phyloP scores from a whole-genome alignment of 495 filamentous ascomycete species.

The Friedmanniomyces endolithicus region DNA sequence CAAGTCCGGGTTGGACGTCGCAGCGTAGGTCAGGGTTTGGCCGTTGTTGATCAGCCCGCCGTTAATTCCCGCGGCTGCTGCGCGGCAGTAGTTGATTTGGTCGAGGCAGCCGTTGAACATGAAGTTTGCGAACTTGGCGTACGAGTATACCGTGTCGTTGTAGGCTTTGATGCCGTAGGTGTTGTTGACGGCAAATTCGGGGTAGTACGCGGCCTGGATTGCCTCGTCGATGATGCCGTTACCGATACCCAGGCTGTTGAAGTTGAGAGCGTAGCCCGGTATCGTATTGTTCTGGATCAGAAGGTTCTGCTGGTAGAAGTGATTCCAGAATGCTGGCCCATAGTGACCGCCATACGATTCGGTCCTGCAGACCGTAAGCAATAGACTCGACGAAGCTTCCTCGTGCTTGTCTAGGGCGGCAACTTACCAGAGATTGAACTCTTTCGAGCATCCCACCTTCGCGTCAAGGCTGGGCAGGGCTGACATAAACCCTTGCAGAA shows the following conservation, averaged over 20 bases:
- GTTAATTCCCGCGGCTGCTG: neutral
- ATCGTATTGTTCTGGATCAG: constrained; percentile 37
- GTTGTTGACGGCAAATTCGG: constrained; percentile 58
- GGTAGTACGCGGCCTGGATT: constrained; percentile 55
- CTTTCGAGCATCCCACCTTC: constrained; percentile 26
- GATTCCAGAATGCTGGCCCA: constrained; percentile 41
- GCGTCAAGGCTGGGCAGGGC: constrained; percentile 28
- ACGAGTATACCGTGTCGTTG: constrained; percentile 40
- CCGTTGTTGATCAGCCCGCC: neutral
- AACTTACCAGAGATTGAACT: constrained; percentile 44
- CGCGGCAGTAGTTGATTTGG: constrained; percentile 32
- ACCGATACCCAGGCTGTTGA: constrained; percentile 37
- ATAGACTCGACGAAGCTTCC: neutral
- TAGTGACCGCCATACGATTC: constrained; percentile 36
- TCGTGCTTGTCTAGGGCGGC: neutral
- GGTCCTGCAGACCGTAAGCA: constrained; percentile 22
- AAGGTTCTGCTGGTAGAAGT: constrained; percentile 50
- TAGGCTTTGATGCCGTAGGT: constrained; percentile 59
- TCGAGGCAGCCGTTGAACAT: constrained; percentile 27
- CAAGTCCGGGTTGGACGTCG: neutral
- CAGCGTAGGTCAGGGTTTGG: neutral
- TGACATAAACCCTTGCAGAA: constrained; percentile 35
- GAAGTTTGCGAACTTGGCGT: constrained; percentile 38
- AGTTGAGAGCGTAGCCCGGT: constrained; percentile 40
- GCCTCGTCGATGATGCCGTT: constrained; percentile 69